Evolutionary conservation across 129 eudicot species (phyloP).

Genomic region (Mikania micrantha): DNA sequence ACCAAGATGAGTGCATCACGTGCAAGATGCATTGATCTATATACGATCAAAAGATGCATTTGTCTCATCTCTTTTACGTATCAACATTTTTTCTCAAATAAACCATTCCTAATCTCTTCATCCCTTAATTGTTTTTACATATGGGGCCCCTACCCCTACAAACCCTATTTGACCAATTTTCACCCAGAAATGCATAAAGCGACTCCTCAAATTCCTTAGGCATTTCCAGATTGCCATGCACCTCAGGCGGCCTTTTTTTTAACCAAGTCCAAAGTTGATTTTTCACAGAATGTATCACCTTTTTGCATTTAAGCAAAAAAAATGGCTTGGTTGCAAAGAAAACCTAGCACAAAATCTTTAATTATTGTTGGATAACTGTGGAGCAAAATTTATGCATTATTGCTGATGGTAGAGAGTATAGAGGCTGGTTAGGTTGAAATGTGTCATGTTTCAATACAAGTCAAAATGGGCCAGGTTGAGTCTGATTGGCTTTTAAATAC

Average conservation of each 20-base stretch:
- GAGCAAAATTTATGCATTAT: neutral
- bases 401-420: neutral
- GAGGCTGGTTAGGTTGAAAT: neutral
- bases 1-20: no score
- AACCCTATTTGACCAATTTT: no score
- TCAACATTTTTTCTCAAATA: no score
- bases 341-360: neutral
- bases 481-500: neutral
- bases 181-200: no score
- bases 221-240: no score
- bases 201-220: no score
- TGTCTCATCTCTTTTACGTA: no score
- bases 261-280: neutral
- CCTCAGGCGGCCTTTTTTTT: neutral
- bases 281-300: neutral
- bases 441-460: neutral
- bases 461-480: neutral
- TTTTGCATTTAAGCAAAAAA: neutral
- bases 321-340: neutral
- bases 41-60: no score
- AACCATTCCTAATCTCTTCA: no score
- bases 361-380: neutral
- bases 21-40: no score
- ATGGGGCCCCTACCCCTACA: no score
- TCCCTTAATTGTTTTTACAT: no score